Base-by-base conservation (phyloP, 148 eudicot genomes). In the Arctostaphylos glauca region DNA sequence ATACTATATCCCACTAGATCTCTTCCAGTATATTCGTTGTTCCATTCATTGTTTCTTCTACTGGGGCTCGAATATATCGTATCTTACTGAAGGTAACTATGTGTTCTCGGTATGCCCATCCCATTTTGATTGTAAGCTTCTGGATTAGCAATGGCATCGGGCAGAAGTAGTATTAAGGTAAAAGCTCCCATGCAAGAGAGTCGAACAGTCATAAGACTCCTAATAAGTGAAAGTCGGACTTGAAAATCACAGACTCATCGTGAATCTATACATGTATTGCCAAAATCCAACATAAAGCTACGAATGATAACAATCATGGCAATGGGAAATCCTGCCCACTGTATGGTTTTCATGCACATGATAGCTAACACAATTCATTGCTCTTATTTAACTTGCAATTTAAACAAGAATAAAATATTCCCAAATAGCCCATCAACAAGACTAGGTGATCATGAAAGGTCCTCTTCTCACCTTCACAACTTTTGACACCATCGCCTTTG, bases 401-500 rank as follows among this genome's bases (percentile, higher is more conserved):
- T 21, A 67, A 58, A 56, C 21, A 74, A 21, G 53, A 74, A 81
- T 7, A 23, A 16, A 43, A 74, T 13, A 23, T 55, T 56, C 46
- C 3, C 3, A 16, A 74, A 74, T n/a, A 48, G 38, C 31, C 25
- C 2, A 44, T 46, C 10, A 80, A 71, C 53, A 75, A 21, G 53
- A 80, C 66, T 56, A 84, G 54, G 71, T 83, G 54, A 60, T 79
- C 48, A 71, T 31, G 52, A 46, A 80, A 84, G 55, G 44, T 15
- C 48, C 74, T 52, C 53, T 41, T 81, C 86, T 87, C 89, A 94
- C 99, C 98, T 89, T 84, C 87, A 87, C 98, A 94, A 52, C 89
- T 96, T 70, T 92, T 85, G 49, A 89, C 89, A 82, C 97, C 98
- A 82, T 96, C 97, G 47, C 95, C 99, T 85, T 87, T 93, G 86